A percentile compares a stretch with the other conserved stretches of the same genome.
These are phyloP conservation scores for Calendula officinalis DNA, from an alignment of 129 eudicot genomes.

Conservation along the genomic window DNA sequence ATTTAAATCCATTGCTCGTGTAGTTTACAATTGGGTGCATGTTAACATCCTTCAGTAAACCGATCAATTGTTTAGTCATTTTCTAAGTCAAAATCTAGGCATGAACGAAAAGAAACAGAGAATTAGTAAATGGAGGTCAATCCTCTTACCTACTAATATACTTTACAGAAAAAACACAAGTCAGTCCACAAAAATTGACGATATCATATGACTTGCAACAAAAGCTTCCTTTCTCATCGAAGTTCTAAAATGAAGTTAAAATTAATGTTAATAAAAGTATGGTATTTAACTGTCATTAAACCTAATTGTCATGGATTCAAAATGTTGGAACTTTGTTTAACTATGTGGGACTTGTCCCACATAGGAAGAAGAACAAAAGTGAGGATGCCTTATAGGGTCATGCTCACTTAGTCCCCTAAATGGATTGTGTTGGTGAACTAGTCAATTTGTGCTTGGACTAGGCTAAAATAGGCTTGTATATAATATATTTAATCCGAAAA, in stretches of 20 bases:
- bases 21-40: background rate
- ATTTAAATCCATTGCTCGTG: background rate
- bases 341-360: no score
- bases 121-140: conserved; percentile 2
- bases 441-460: no score
- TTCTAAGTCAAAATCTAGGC: conserved; percentile 13
- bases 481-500: no score
- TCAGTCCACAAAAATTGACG: conserved; percentile 11
- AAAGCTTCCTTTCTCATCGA: conserved; percentile 5
- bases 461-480: no score
- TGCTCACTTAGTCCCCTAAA: no score
- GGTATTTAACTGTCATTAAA: no score
- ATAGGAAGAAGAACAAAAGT: no score
- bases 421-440: no score
- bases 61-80: conserved; percentile 9
- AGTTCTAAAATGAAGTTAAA: background rate
- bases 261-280: no score
- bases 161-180: conserved; percentile 15
- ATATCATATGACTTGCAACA: conserved; percentile 1
- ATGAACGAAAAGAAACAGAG: background rate
- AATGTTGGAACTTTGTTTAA: no score
- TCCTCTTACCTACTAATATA: conserved; percentile 2
- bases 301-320: no score
- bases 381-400: no score
- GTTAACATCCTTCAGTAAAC: conserved; percentile 3